Evolutionary conservation across 2,329 filamentous ascomycete genomes (phyloP), one percentile per base, ranked within the genome.

Genomic region (Ascochyta viciae-villosae): DNA sequence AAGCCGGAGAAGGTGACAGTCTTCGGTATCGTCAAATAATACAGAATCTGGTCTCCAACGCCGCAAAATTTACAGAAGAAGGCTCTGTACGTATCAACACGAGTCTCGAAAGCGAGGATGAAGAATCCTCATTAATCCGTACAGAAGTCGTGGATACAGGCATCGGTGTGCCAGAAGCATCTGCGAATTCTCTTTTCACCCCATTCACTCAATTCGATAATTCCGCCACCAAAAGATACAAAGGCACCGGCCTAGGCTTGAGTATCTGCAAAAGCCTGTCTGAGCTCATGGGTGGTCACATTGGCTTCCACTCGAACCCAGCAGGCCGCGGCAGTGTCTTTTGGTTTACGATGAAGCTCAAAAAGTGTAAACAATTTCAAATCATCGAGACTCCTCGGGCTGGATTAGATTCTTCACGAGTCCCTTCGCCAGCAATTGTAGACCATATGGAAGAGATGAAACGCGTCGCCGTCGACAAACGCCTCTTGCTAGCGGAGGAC

Each of bases 31-130:
- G 85, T 8, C 85, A 88, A 60, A 82, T 87, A 15, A 65, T 87
- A n/a, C 83, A 87, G 60, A 88, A 88, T 59, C 75, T 88, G 4
- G 74, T 87, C 15, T 79, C 81, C 15, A 88, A 88, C 62, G 85
- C 85, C 1, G 80, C 81, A 39, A 88, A 88, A 59, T 87, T 87
- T 61, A 88, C 85, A 4, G 82, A 86, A 22, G 71, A 77, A 29
- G 85, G 85, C 0, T 78, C 77, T 53, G 79, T 87, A 31, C 73
- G 75, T 1, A 75, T 87, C 10, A 65, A 72, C 2, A 76, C 77
- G 0, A 75, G 73, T 0, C 70, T 82, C 6, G 52, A 77, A 2
- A 60, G 68, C 1, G 77, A 84, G 35, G 75, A 81, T 35, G 72
- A 77, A 1, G 74, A 72, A 6, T 71, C 68, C 2, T 85, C 78